Evolutionary conservation across 176 grass and related monocot species (phyloP), one percentile per base, ranked within the genome.

Genomic region (Paspalum notatum): DNA sequence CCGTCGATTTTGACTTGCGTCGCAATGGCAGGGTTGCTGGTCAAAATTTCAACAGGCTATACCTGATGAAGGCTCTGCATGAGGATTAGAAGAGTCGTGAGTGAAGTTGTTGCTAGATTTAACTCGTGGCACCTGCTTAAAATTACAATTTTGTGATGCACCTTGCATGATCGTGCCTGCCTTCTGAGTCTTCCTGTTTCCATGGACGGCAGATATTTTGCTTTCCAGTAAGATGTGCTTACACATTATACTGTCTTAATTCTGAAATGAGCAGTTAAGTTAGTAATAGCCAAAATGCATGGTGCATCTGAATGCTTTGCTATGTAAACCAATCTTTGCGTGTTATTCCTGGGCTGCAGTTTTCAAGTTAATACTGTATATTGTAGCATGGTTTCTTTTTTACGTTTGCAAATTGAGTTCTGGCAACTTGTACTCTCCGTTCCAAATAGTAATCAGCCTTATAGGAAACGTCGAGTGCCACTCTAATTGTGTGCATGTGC

Each of bases 51-150:
- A 79, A 85, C 84, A 91, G 85, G 71, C 81, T 97, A 67, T 90
- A 91, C 66, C 80, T 94, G 72, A 94, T 97, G 89, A 97, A 97
- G 86, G 87, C 91, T 32, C 81, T 97, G 84, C 91, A 97, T 40
- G 91, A 97, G 54, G 88, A 92, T n/a, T 92, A 90, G 79, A 68
- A 25, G 68, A 24, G 75, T 63, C 71, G 39, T 8, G 44, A 56
- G 45, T 57, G 41, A 44, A 60, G 10, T 14, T 74, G 80, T 12
- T 66, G 25, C 58, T 75, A 79, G 38, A 72, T 78, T 82, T 78
- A 45, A 73, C 72, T 77, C 46, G 11, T 63, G 7, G 54, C 46
- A 53, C 44, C 44, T 68, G 47, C 44, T 72, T 46, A 8, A 65
- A 68, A 82, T 70, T 27, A 45, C 50, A 76, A 50, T 90, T 82